These are phyloP conservation scores for Ustilago lituana DNA, from an alignment of 1,284 basidiomycete species.

Conservation along the genomic window DNA sequence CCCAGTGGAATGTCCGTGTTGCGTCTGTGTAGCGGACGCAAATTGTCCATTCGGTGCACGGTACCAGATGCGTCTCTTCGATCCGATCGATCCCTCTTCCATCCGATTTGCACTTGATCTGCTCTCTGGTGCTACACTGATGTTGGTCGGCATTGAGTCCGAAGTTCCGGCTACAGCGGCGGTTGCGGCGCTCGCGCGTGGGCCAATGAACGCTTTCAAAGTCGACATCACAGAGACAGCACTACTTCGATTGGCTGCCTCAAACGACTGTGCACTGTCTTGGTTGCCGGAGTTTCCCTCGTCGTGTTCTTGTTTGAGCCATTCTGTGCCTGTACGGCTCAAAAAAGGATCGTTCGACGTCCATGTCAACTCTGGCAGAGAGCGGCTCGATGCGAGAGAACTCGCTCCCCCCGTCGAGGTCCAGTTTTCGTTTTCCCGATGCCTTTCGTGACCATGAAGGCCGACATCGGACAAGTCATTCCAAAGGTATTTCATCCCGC, in stretches of 20 bases:
- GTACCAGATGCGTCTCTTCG: conserved; percentile 36
- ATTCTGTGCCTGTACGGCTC: not conserved
- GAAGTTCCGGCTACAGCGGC: not conserved
- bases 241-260: too few species aligned
- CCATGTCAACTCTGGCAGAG: conserved; percentile 9
- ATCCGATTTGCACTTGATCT: conserved; percentile 10
- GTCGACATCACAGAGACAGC: not conserved
- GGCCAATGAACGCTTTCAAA: too few species aligned
- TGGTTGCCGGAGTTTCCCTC: not conserved
- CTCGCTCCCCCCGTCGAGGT: conserved; percentile 4
- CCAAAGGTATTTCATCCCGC: not conserved
- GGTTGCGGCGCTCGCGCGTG: not conserved
- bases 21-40: conserved; percentile 27
- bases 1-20: not conserved
- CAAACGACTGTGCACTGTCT: not conserved
- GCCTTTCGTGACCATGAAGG: not conserved
- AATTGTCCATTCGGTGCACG: conserved; percentile 47
- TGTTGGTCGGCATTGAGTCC: not conserved
- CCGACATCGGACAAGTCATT: not conserved
- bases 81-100: conserved; percentile 36
- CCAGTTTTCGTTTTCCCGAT: too few species aligned
- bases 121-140: not conserved
- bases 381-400: conserved; percentile 12
- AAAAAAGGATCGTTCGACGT: conserved; percentile 11
- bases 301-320: not conserved